Percentiles rank a stretch among this genome's conserved stretches.
Evolutionary conservation across 305 asterid genomes (phyloP).

Genomic region (Fraxinus sp.): DNA sequence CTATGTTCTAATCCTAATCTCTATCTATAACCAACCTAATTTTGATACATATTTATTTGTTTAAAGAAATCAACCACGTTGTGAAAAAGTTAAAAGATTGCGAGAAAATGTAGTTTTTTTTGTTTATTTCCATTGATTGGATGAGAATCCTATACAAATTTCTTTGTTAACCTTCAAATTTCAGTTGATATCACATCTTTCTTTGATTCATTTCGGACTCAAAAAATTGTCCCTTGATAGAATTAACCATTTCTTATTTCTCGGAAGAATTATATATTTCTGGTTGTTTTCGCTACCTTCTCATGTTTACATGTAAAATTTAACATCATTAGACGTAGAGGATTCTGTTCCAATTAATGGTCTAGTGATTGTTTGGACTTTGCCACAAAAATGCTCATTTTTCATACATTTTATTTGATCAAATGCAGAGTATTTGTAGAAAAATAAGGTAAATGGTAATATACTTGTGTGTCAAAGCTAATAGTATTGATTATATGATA

Average conservation of each 20-base stretch:
- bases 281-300: not conserved
- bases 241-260: no score
- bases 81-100: not conserved
- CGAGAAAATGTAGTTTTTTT: no score
- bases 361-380: not conserved
- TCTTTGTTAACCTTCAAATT: no score
- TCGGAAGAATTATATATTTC: no score
- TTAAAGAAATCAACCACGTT: not conserved
- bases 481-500: not conserved
- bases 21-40: constrained; percentile 13
- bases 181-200: no score
- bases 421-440: not conserved
- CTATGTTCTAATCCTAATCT: not conserved
- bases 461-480: not conserved
- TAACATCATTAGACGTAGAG: not conserved
- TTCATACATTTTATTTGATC: no score
- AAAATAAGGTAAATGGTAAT: not conserved
- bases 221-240: not conserved
- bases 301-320: not conserved
- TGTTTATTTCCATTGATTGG: not conserved
- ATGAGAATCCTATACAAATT: not conserved
- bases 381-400: not conserved
- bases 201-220: not conserved
- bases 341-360: not conserved
- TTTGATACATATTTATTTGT: constrained; percentile 13